A percentile compares a stretch with the other conserved stretches of the same genome.
Evolutionary conservation across 2,329 filamentous ascomycete species (phyloP).

Genomic region (Karstenula rhodostoma): DNA sequence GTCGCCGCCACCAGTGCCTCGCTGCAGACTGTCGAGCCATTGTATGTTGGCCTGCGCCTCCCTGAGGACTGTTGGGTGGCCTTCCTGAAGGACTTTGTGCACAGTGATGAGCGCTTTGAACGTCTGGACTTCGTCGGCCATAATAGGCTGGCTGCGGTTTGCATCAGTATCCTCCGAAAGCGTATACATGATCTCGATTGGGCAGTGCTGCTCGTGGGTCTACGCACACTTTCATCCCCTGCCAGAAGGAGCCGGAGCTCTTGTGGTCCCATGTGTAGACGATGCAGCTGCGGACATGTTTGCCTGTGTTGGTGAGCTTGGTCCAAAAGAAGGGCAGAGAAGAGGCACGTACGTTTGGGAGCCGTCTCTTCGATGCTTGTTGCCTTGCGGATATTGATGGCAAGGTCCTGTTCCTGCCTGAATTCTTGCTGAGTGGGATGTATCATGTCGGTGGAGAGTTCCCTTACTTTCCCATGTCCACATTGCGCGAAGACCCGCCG

Average conservation of each 20-base stretch:
- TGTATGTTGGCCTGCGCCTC: conserved; percentile 88
- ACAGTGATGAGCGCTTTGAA: conserved; percentile 98
- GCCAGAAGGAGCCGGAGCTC: conserved; percentile 93
- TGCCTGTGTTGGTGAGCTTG: conserved; percentile 61
- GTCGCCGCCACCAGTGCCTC: conserved; percentile 78
- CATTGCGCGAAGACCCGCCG: conserved; percentile 54
- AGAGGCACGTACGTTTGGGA: conserved; percentile 64
- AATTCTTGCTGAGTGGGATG: conserved; percentile 9
- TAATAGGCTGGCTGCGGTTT: conserved; percentile 82
- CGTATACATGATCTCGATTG: neutral
- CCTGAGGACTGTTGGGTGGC: conserved; percentile 84
- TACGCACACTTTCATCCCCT: conserved; percentile 94
- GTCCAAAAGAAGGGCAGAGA: conserved; percentile 10
- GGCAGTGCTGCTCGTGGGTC: conserved; percentile 8
- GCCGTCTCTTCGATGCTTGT: conserved; percentile 73
- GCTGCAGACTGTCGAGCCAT: conserved; percentile 92
- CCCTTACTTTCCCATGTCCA: conserved; percentile 69
- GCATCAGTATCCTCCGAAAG: conserved; percentile 22
- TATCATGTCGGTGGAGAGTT: conserved; percentile 7
- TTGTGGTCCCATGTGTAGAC: conserved; percentile 99
- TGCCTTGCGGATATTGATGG: conserved; percentile 73
- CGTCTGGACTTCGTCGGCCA: conserved; percentile 97
- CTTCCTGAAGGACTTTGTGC: conserved; percentile 97
- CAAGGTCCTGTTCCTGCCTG: conserved; percentile 69
- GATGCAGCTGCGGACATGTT: conserved; percentile 97